Percentiles rank a stretch among this genome's conserved stretches.
These are phyloP conservation scores for Planoprotostelium fungivorum DNA, from an alignment of 78 protist species.

Conservation along the genomic window DNA sequence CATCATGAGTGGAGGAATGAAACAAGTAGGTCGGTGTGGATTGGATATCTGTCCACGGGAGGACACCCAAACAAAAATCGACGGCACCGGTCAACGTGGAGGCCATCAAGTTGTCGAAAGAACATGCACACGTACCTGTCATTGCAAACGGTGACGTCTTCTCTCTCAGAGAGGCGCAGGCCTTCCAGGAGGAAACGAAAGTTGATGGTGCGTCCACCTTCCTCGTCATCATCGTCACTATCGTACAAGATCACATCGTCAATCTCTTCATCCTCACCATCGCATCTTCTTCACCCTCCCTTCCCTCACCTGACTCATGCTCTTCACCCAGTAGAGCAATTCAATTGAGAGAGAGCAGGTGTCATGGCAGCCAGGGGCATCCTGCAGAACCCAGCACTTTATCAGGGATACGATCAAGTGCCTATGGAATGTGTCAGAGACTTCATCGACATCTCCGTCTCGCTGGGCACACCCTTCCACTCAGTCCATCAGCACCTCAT, in stretches of 20 bases:
- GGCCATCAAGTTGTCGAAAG: constrained; percentile 64
- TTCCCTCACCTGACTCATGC: too few relatives aligned
- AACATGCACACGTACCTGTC: constrained; percentile 61
- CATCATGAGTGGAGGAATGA: too few relatives aligned
- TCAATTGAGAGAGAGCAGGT: too few relatives aligned
- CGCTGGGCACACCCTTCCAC: constrained; percentile 36
- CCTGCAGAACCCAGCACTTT: constrained; percentile 76
- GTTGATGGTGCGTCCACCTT: constrained; percentile 24
- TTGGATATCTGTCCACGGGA: constrained; percentile 83
- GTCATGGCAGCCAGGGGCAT: constrained; percentile 85
- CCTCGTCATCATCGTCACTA: neutral
- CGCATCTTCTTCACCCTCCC: too few relatives aligned
- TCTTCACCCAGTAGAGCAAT: too few relatives aligned
- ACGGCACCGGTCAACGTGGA: constrained; percentile 55
- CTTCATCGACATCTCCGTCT: constrained; percentile 24
- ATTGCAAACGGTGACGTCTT: constrained; percentile 77
- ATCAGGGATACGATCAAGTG: constrained; percentile 41
- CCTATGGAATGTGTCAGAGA: constrained; percentile 52
- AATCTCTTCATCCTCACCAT: too few relatives aligned
- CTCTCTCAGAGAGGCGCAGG: constrained; percentile 28
- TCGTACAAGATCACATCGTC: too few relatives aligned
- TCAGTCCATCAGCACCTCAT: constrained; percentile 34
- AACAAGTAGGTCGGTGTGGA: constrained; percentile 73
- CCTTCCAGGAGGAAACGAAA: constrained; percentile 24
- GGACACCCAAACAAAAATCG: constrained; percentile 40